phyloP scores from a whole-genome alignment of 1,284 basidiomycete genomes.

The Taiwanofungus camphoratus region DNA sequence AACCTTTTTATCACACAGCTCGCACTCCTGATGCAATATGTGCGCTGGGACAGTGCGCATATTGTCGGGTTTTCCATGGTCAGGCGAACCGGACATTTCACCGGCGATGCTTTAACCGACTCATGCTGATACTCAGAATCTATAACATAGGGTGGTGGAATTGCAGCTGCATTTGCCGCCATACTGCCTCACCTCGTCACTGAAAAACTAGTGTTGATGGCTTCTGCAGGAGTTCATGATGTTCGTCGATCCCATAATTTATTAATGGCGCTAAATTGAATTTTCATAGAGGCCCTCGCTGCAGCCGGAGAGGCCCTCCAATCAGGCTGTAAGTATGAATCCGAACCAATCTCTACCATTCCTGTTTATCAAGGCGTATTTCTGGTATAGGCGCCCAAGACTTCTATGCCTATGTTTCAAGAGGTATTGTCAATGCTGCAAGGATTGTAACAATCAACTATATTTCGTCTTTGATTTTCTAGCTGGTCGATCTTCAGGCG shows the following conservation, averaged over 20 bases:
- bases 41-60: conserved; percentile 60
- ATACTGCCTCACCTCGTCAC: conserved; percentile 64
- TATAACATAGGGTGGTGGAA: conserved; percentile 65
- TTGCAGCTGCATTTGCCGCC: conserved; percentile 61
- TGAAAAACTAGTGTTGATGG: conserved; percentile 55
- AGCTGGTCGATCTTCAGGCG: conserved; percentile 17
- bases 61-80: conserved; percentile 74
- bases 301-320: conserved; percentile 15
- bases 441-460: too few species aligned
- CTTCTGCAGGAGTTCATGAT: conserved; percentile 62
- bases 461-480: too few species aligned
- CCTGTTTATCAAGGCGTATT: too few species aligned
- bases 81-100: conserved; percentile 9
- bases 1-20: conserved; percentile 65
- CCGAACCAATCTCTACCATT: too few species aligned
- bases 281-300: conserved; percentile 30
- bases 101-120: background rate
- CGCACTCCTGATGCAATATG: conserved; percentile 70
- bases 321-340: too few species aligned
- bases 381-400: conserved; percentile 1
- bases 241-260: conserved; percentile 34
- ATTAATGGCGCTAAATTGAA: conserved; percentile 44
- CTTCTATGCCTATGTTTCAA: conserved; percentile 12
- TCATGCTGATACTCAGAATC: too few species aligned
- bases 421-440: too few species aligned